These are phyloP conservation scores for Septoria petroselini DNA, from an alignment of 2,329 filamentous ascomycete species.

Conservation along the genomic window DNA sequence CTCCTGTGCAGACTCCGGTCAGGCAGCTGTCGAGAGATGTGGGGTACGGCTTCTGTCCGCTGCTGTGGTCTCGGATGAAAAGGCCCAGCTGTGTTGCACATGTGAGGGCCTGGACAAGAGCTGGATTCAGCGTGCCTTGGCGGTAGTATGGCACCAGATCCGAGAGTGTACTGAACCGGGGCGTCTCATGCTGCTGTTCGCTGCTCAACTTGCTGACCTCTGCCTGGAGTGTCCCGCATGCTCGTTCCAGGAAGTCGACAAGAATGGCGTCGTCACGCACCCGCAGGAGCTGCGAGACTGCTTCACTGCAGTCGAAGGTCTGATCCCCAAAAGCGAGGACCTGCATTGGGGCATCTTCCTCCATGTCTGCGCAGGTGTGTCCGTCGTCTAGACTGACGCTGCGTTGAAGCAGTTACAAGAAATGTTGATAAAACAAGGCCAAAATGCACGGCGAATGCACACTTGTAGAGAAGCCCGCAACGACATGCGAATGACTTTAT, in stretches of 20 bases:
- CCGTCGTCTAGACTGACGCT: slow-evolving; percentile 2
- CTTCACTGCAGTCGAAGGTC: slow-evolving; percentile 24
- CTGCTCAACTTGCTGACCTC: slow-evolving; percentile 17
- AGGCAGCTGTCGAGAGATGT: slow-evolving; percentile 17
- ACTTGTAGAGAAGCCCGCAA: background rate
- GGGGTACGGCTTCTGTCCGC: slow-evolving; percentile 19
- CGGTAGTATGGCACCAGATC: slow-evolving; percentile 20
- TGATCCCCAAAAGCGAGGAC: slow-evolving; percentile 28
- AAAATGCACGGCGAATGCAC: background rate
- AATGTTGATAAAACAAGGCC: slow-evolving; percentile 4
- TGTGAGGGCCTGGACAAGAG: slow-evolving; percentile 24
- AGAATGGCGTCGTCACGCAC: slow-evolving; percentile 18
- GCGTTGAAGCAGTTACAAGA: slow-evolving; percentile 3
- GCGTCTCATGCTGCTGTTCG: slow-evolving; percentile 18
- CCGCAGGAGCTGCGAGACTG: slow-evolving; percentile 19
- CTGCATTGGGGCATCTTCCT: slow-evolving; percentile 3
- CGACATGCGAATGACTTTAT: background rate
- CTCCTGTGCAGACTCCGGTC: slow-evolving; percentile 28
- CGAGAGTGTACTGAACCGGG: slow-evolving; percentile 13
- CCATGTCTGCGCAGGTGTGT: slow-evolving; percentile 7
- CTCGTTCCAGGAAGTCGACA: slow-evolving; percentile 22
- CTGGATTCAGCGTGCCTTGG: slow-evolving; percentile 21
- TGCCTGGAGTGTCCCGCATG: slow-evolving; percentile 15
- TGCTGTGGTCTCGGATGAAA: slow-evolving; percentile 24
- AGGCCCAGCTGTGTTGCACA: slow-evolving; percentile 24